A percentile compares a stretch with the other conserved stretches of the same genome.
These are phyloP conservation scores for Microsporum ferrugineum DNA, from an alignment of 2,329 filamentous ascomycete species.

Conservation along the genomic window DNA sequence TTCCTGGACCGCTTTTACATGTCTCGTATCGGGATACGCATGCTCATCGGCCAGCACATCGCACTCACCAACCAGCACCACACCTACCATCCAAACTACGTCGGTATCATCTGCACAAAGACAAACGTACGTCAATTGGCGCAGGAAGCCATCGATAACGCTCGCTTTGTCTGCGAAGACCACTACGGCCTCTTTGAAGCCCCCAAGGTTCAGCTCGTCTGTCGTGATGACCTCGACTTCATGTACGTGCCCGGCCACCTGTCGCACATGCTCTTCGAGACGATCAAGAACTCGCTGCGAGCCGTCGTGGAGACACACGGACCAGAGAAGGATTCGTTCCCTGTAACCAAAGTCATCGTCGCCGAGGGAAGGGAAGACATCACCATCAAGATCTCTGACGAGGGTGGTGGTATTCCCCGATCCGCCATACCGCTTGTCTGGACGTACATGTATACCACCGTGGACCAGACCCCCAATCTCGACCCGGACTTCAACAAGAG, in stretches of 20 bases:
- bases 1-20: constrained; percentile 99
- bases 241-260: constrained; percentile 99
- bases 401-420: constrained; percentile 88
- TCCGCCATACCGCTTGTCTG: constrained; percentile 94
- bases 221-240: constrained; percentile 86
- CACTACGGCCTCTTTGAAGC: constrained; percentile 97
- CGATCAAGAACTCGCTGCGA: constrained; percentile 92
- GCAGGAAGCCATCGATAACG: constrained; percentile 95
- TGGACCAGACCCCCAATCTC: constrained; percentile 85
- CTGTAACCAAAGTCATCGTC: constrained; percentile 92
- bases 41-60: constrained; percentile 98
- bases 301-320: constrained; percentile 94
- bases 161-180: constrained; percentile 97
- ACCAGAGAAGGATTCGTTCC: constrained; percentile 89
- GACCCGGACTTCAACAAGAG: constrained; percentile 98
- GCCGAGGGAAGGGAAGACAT: constrained; percentile 98
- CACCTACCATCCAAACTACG: constrained; percentile 81
- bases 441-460: constrained; percentile 99
- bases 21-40: constrained; percentile 96
- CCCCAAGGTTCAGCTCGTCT: constrained; percentile 91
- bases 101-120: constrained; percentile 98
- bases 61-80: constrained; percentile 88
- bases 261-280: constrained; percentile 99
- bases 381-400: constrained; percentile 95
- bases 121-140: constrained; percentile 93